These are phyloP conservation scores for Ambrosia hybrid DNA, from an alignment of 140 eudicot species.

Conservation along the genomic window DNA sequence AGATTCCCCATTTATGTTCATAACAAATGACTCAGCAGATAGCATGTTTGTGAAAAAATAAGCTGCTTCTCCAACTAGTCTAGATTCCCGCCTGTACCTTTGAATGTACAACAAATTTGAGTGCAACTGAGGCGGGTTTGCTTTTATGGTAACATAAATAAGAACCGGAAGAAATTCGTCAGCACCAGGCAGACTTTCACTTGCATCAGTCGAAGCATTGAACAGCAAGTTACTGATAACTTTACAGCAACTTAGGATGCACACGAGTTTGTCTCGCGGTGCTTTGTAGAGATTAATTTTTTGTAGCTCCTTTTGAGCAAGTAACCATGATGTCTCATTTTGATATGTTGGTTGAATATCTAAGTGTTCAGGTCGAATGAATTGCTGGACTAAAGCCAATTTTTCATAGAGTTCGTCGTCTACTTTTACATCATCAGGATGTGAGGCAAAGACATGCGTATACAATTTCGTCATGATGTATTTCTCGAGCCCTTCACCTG, in stretches of 20 bases:
- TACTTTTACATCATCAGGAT: slow-evolving; percentile 68
- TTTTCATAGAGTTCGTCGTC: slow-evolving; percentile 84
- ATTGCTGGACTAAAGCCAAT: slow-evolving; percentile 81
- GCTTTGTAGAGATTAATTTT: slow-evolving; percentile 87
- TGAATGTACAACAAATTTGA: slow-evolving; percentile 81
- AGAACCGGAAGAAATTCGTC: slow-evolving; percentile 93
- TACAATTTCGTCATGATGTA: slow-evolving; percentile 93
- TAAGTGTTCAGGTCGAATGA: slow-evolving; percentile 81
- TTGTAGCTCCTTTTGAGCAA: slow-evolving; percentile 90
- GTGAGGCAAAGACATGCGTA: slow-evolving; percentile 72
- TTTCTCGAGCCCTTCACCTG: slow-evolving; percentile 95
- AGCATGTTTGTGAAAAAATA: slow-evolving; percentile 88
- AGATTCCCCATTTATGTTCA: slow-evolving; percentile 65
- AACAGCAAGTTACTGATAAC: slow-evolving; percentile 78
- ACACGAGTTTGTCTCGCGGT: slow-evolving; percentile 89
- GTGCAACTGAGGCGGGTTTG: slow-evolving; percentile 91
- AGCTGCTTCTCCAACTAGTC: slow-evolving; percentile 78
- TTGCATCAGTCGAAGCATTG: slow-evolving; percentile 69
- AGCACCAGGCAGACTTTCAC: slow-evolving; percentile 84
- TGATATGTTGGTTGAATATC: slow-evolving; percentile 80
- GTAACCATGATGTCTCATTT: slow-evolving; percentile 96
- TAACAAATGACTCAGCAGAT: slow-evolving; percentile 73
- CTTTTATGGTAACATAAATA: slow-evolving; percentile 81
- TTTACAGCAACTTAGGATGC: slow-evolving; percentile 85
- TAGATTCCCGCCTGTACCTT: slow-evolving; percentile 71